These are phyloP conservation scores for Ceratocystiopsis sp. DNA, from an alignment of 2,329 filamentous ascomycete genomes.

Conservation along the genomic window DNA sequence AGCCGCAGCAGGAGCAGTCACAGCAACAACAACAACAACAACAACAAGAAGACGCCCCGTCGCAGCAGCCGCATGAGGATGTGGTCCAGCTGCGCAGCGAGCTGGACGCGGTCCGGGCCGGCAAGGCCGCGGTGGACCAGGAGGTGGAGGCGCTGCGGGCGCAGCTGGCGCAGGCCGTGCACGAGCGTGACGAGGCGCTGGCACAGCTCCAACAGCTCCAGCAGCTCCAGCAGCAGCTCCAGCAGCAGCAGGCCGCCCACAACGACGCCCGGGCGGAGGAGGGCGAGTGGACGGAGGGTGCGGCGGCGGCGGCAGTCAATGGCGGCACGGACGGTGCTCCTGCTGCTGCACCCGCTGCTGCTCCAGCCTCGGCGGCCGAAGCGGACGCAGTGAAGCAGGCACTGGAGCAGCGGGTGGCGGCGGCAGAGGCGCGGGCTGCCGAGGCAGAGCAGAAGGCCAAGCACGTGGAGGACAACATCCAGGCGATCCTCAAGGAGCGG, in stretches of 20 bases:
- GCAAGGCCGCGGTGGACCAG: slow-evolving; percentile 52
- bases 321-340: slow-evolving; percentile 3
- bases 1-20: slow-evolving; percentile 11
- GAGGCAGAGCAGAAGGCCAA: slow-evolving; percentile 47
- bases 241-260: too few relatives aligned
- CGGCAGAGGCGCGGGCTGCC: slow-evolving; percentile 42
- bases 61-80: slow-evolving; percentile 16
- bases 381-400: slow-evolving; percentile 34
- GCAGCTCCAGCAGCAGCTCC: too few relatives aligned
- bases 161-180: background rate
- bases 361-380: slow-evolving; percentile 24
- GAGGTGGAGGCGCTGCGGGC: slow-evolving; percentile 35
- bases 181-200: too few relatives aligned
- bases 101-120: slow-evolving; percentile 45
- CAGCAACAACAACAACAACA: slow-evolving; percentile 10
- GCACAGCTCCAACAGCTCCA: too few relatives aligned
- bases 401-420: slow-evolving; percentile 44
- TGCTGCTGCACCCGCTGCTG: slow-evolving; percentile 8
- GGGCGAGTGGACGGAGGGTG: too few relatives aligned
- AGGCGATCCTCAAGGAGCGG: slow-evolving; percentile 43
- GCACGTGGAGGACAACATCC: slow-evolving; percentile 45
- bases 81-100: slow-evolving; percentile 36
- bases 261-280: too few relatives aligned
- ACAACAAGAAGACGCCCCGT: too few relatives aligned
- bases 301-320: slow-evolving; percentile 10